These are phyloP conservation scores for Vitis rotundifolia DNA, from an alignment of 164 flowering plant species.

Conservation along the genomic window DNA sequence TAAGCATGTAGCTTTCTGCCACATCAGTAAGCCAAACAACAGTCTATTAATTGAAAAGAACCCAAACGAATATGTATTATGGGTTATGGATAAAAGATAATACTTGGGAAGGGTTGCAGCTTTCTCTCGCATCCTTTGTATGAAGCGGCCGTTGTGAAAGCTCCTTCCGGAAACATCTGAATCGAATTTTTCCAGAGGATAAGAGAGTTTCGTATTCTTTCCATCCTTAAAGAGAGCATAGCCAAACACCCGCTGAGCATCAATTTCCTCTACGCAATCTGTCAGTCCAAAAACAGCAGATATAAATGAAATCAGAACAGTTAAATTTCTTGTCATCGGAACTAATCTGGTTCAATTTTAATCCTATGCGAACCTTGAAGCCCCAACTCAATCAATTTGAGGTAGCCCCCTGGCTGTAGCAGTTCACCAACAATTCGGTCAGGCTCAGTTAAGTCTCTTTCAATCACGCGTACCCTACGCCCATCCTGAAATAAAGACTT, in stretches of 20 bases:
- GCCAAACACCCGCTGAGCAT: constrained; percentile 87
- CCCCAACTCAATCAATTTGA: constrained; percentile 83
- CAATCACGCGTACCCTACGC: constrained; percentile 80
- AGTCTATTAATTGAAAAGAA: not conserved
- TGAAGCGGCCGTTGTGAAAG: constrained; percentile 95
- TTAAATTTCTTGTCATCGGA: not conserved
- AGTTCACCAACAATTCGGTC: constrained; percentile 95
- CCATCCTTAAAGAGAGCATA: constrained; percentile 97
- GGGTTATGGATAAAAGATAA: not conserved
- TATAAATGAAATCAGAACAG: not conserved
- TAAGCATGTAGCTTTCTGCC: too few relatives aligned
- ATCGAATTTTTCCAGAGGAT: constrained; percentile 85
- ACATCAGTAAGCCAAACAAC: not conserved
- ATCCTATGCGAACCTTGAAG: constrained; percentile 56
- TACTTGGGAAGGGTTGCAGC: constrained; percentile 89
- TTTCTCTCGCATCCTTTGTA: constrained; percentile 84
- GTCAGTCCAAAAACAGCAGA: constrained; percentile 18
- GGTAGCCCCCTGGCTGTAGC: constrained; percentile 95
- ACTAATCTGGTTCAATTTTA: not conserved
- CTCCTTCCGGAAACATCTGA: constrained; percentile 93
- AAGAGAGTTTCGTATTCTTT: constrained; percentile 60
- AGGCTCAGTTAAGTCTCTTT: constrained; percentile 90
- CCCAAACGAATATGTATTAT: not conserved
- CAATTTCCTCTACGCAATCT: constrained; percentile 92
- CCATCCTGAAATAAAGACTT: constrained; percentile 60